These are phyloP conservation scores for Xylaria castorea DNA, from an alignment of 495 filamentous ascomycete genomes.

Conservation along the genomic window DNA sequence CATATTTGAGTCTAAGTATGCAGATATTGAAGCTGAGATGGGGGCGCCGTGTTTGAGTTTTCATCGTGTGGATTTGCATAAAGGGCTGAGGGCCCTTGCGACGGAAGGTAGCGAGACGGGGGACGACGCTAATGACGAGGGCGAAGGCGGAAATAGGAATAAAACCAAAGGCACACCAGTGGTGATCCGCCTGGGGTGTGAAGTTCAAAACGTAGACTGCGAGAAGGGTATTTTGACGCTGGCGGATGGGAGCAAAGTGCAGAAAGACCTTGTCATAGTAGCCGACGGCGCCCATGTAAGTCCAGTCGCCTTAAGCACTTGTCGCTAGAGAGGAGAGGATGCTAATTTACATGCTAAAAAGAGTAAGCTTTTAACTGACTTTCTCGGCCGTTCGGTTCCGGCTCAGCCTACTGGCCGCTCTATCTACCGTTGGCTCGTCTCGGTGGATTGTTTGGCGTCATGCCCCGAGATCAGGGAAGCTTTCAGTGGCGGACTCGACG, in stretches of 20 bases:
- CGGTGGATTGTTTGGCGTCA: constrained; percentile 43
- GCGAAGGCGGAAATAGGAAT: constrained; percentile 20
- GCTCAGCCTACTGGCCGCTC: constrained; percentile 42
- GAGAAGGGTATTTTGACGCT: constrained; percentile 32
- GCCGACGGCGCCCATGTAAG: constrained; percentile 45
- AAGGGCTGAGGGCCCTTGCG: constrained; percentile 53
- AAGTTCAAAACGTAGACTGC: constrained; percentile 37
- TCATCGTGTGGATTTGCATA: constrained; percentile 65
- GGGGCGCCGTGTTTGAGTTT: constrained; percentile 42
- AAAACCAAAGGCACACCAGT: constrained; percentile 39
- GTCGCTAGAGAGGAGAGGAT: neutral
- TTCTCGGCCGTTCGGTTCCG: constrained; percentile 30
- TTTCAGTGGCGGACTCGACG: constrained; percentile 34
- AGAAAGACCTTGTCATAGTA: constrained; percentile 38
- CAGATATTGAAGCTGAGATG: constrained; percentile 40
- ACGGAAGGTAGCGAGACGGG: constrained; percentile 26
- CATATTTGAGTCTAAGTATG: constrained; percentile 36
- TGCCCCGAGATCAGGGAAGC: constrained; percentile 41
- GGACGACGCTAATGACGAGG: neutral
- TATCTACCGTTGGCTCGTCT: constrained; percentile 56
- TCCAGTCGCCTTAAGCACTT: too few relatives aligned
- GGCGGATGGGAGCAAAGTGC: constrained; percentile 28
- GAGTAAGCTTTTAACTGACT: constrained; percentile 43
- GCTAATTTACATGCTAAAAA: constrained; percentile 19
- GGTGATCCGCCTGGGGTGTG: constrained; percentile 39